phyloP scores from a whole-genome alignment of 2,329 filamentous ascomycete genomes.

The Trichoderma polysporum region DNA sequence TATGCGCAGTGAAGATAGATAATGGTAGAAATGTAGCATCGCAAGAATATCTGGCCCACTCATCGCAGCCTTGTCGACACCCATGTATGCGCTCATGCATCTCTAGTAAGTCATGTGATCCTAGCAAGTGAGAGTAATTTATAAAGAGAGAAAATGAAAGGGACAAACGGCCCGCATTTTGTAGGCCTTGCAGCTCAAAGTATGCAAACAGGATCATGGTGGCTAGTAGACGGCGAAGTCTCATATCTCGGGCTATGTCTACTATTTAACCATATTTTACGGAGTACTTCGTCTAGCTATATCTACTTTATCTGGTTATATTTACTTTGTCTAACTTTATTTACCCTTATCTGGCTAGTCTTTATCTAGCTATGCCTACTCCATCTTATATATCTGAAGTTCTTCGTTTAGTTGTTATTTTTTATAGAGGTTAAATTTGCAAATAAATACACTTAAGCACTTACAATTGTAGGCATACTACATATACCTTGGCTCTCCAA shows the following conservation, averaged over 20 bases:
- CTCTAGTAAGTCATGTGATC: constrained; percentile 22
- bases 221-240: not conserved
- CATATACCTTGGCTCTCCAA: too few relatives aligned
- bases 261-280: too few relatives aligned
- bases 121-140: not conserved
- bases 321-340: not conserved
- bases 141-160: not conserved
- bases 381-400: not conserved
- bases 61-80: not conserved
- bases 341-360: not conserved
- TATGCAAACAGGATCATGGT: not conserved
- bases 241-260: too few relatives aligned
- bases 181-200: not conserved
- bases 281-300: not conserved
- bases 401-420: not conserved
- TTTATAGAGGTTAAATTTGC: not conserved
- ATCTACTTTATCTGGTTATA: not conserved
- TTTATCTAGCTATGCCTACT: not conserved
- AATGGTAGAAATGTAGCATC: not conserved
- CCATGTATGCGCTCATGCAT: constrained; percentile 23
- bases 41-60: constrained; percentile 2
- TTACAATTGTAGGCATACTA: too few relatives aligned
- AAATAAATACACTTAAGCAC: accelerated
- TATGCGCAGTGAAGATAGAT: not conserved
- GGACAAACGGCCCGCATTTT: not conserved